Evolutionary conservation across 139 green algal genomes (phyloP).

Genomic region (Ettlia oleoabundans): DNA sequence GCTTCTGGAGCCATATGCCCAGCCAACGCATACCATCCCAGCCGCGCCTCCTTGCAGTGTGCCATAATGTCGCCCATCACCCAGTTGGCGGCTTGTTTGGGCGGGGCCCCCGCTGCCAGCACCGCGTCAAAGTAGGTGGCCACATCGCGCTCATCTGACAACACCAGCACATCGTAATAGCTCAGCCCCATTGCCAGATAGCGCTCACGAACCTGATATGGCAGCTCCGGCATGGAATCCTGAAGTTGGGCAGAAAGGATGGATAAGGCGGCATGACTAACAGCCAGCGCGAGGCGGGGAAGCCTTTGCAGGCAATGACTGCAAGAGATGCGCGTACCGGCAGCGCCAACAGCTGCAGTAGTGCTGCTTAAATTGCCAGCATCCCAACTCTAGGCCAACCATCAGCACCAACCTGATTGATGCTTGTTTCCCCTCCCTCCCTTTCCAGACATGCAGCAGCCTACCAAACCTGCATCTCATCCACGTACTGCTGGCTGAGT

Average conservation of each 20-base stretch:
- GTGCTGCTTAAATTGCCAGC: too few relatives aligned
- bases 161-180: constrained; percentile 77
- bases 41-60: constrained; percentile 71
- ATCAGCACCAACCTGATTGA: too few relatives aligned
- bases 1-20: constrained; percentile 52
- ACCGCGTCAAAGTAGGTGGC: constrained; percentile 80
- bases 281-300: not conserved
- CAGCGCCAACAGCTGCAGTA: too few relatives aligned
- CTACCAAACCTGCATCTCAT: constrained; percentile 56
- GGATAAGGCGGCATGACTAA: too few relatives aligned
- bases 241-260: constrained; percentile 6
- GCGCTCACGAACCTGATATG: constrained; percentile 66
- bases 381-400: too few relatives aligned
- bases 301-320: not conserved
- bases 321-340: too few relatives aligned
- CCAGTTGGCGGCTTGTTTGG: constrained; percentile 94
- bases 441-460: too few relatives aligned
- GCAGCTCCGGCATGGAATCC: constrained; percentile 84
- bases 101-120: constrained; percentile 66
- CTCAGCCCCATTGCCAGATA: constrained; percentile 79
- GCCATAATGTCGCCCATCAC: constrained; percentile 93
- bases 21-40: constrained; percentile 49
- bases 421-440: too few relatives aligned
- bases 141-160: constrained; percentile 83
- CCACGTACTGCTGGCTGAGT: constrained; percentile 61